These are phyloP conservation scores for Entomortierella beljakovae DNA, from an alignment of 192 early-diverging fungal genomes.

Conservation along the genomic window DNA sequence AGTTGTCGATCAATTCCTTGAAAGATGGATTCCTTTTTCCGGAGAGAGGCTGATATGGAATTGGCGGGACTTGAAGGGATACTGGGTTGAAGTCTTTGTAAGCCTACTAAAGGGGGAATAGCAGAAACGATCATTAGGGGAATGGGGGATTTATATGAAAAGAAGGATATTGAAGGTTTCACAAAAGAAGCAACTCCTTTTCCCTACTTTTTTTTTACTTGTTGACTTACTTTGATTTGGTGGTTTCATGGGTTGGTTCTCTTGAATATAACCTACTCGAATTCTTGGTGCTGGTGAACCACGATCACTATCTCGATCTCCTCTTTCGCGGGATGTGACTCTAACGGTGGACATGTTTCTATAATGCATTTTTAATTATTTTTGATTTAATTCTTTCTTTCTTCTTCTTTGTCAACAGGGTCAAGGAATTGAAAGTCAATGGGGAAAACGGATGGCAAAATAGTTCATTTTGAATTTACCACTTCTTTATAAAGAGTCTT, in stretches of 20 bases:
- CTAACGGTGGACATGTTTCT: neutral
- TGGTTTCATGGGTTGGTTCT: neutral
- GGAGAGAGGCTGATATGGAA: neutral
- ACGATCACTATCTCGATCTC: conserved; percentile 10
- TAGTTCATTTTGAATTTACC: no score
- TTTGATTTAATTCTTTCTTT: no score
- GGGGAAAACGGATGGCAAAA: no score
- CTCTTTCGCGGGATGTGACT: neutral
- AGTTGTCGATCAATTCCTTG: conserved; percentile 14
- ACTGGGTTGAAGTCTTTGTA: neutral
- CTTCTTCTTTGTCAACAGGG: no score
- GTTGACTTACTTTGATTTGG: neutral
- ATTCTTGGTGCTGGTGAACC: conserved; percentile 19
- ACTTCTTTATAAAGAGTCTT: no score
- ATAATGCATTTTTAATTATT: no score
- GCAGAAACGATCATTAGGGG: no score
- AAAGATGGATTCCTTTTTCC: neutral
- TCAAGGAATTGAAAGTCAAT: no score
- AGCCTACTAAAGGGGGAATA: no score
- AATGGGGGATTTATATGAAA: no score
- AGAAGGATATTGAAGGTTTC: no score
- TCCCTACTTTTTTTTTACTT: neutral
- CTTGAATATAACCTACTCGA: conserved; percentile 8
- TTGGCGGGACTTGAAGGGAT: neutral
- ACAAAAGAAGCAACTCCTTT: neutral